Percentiles rank a stretch among this genome's conserved stretches.
phyloP scores from a whole-genome alignment of 2,329 filamentous ascomycete genomes.

The Botrytis pseudocinerea region DNA sequence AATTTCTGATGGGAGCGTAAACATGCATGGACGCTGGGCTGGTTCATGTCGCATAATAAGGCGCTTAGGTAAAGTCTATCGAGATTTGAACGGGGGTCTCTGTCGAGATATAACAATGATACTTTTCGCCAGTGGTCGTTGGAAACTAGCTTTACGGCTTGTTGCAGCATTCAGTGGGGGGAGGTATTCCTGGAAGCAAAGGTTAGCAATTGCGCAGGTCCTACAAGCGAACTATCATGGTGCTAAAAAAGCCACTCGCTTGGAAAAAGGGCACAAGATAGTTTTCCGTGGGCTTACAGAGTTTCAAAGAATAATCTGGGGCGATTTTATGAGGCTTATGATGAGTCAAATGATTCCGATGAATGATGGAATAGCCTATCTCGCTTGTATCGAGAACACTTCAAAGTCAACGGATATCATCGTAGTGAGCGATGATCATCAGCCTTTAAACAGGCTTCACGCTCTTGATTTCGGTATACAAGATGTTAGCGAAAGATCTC shows the following conservation, averaged over 20 bases:
- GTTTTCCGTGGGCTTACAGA: not conserved
- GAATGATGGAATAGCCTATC: slow-evolving; percentile 19
- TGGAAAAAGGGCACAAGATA: not conserved
- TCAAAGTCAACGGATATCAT: slow-evolving; percentile 3
- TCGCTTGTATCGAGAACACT: not conserved
- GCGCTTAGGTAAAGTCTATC: not conserved
- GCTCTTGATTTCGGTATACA: slow-evolving; percentile 6
- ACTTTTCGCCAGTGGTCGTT: not conserved
- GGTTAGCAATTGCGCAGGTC: not conserved
- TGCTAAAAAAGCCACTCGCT: not conserved
- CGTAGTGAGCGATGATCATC: not conserved
- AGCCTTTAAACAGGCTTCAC: not conserved
- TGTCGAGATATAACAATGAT: slow-evolving; percentile 11
- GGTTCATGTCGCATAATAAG: slow-evolving; percentile 4
- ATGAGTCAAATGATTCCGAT: slow-evolving; percentile 16
- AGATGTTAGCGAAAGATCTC: slow-evolving; percentile 2
- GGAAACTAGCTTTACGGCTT: slow-evolving; percentile 13
- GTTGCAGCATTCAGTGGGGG: slow-evolving; percentile 1
- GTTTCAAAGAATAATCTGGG: slow-evolving; percentile 8
- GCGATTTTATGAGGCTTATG: slow-evolving; percentile 18
- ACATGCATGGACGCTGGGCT: not conserved
- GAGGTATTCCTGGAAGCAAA: slow-evolving; percentile 11
- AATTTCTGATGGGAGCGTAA: not conserved
- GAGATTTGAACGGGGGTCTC: not conserved
- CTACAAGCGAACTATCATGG: not conserved